phyloP scores from a whole-genome alignment of 306 rosid species.

The Heteromeles arbutifolia region DNA sequence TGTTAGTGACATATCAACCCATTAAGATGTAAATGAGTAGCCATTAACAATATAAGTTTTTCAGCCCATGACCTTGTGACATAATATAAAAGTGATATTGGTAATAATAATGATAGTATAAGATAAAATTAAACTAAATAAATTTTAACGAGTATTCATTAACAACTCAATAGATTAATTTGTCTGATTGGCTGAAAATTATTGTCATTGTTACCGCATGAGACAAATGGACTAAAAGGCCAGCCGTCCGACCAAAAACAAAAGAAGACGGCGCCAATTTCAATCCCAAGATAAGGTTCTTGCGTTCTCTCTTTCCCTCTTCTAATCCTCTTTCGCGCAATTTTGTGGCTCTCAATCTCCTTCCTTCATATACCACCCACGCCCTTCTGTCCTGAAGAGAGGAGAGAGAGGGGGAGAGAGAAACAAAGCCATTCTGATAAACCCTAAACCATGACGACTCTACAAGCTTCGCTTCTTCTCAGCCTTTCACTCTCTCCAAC shows the following conservation, averaged over 20 bases:
- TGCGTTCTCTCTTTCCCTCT: background rate
- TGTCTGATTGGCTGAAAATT: too few species aligned
- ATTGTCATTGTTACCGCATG: background rate
- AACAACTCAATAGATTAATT: too few species aligned
- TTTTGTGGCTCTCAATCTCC: conserved; percentile 19
- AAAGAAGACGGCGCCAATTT: conserved; percentile 46
- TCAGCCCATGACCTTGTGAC: too few species aligned
- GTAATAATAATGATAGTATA: too few species aligned
- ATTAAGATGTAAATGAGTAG: too few species aligned
- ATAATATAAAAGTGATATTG: too few species aligned
- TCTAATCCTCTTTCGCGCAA: background rate
- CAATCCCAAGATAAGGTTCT: conserved; percentile 35
- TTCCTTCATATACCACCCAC: background rate
- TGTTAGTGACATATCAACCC: too few species aligned
- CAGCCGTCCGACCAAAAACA: background rate
- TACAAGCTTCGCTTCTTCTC: conserved; percentile 68
- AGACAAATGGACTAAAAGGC: background rate
- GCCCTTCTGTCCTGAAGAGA: background rate
- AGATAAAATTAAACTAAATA: too few species aligned
- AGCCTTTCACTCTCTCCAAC: conserved; percentile 40
- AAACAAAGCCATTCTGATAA: conserved; percentile 4
- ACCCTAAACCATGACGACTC: conserved; percentile 56
- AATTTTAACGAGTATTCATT: too few species aligned
- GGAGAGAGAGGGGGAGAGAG: background rate
- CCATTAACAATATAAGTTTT: too few species aligned